phyloP scores from a whole-genome alignment of 2,329 filamentous ascomycete genomes.

The Saccharata proteae region DNA sequence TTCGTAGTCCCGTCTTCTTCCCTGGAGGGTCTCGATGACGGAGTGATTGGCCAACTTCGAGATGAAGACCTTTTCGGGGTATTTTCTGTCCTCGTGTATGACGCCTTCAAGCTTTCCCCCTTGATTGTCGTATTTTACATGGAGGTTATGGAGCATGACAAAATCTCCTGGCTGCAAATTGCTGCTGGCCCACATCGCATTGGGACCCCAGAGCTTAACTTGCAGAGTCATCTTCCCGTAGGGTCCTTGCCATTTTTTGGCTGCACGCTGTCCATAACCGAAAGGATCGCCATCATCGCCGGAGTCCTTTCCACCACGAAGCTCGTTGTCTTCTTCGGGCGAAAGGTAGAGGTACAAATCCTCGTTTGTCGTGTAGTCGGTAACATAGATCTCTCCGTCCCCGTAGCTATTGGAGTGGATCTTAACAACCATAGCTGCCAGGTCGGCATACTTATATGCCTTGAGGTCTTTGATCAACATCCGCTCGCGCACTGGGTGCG shows the following conservation, averaged over 20 bases:
- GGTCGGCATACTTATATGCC: slow-evolving; percentile 48
- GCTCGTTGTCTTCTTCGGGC: slow-evolving; percentile 17
- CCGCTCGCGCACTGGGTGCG: too few relatives aligned
- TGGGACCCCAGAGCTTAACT: slow-evolving; percentile 57
- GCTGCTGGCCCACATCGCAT: slow-evolving; percentile 46
- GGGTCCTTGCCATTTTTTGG: slow-evolving; percentile 57
- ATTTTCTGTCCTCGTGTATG: slow-evolving; percentile 48
- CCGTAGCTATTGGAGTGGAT: slow-evolving; percentile 26
- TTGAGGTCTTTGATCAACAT: slow-evolving; percentile 51
- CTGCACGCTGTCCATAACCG: slow-evolving; percentile 35
- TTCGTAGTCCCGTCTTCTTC: slow-evolving; percentile 34
- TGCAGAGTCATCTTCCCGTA: slow-evolving; percentile 60
- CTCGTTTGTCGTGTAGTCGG: slow-evolving; percentile 69
- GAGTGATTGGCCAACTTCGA: slow-evolving; percentile 33
- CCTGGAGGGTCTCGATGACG: slow-evolving; percentile 30
- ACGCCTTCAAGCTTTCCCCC: slow-evolving; percentile 54
- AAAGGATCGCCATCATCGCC: slow-evolving; percentile 41
- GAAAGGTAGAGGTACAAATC: slow-evolving; percentile 45
- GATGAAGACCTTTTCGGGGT: slow-evolving; percentile 46
- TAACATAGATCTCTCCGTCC: slow-evolving; percentile 52
- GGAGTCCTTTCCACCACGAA: slow-evolving; percentile 12
- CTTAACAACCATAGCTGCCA: slow-evolving; percentile 61
- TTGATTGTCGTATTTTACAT: slow-evolving; percentile 41
- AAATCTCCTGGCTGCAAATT: slow-evolving; percentile 48
- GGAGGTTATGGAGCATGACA: slow-evolving; percentile 59